Base-by-base conservation (phyloP, 345 rosid species). In the Melaleuca quinquenervia region DNA sequence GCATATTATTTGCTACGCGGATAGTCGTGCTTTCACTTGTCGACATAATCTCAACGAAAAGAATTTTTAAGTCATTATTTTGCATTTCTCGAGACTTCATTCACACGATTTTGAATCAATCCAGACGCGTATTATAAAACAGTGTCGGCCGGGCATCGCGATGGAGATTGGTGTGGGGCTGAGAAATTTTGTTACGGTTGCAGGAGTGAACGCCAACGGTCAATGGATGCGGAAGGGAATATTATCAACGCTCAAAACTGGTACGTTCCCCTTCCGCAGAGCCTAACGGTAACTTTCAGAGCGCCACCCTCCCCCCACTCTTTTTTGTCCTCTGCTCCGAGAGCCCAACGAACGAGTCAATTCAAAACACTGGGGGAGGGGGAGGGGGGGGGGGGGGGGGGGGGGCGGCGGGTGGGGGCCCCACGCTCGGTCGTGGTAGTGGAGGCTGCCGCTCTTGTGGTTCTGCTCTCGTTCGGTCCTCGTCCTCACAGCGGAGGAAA, bases 11-110 rank as follows among this genome's bases (percentile, higher is more conserved):
- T 20, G 22, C 55, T 7, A 16, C 21, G 21, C 6, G 54, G 20
- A 15, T 21, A 14, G 6, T 27, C 36, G 10, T 13, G 27, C 27
- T 5, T 27, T 6, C 0, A 0, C 32, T n/a, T n/a, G 12, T 0
- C 32, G 26, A 56, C 14, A 5, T 27, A 0, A 27, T 15, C 41
- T 9, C 10, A 18, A 2, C n/a, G n/a, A 21, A 29, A 62, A 62
- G 44, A 32, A 32, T 62, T 29, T 29, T 3, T 3, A 62, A 62
- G 16, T 29, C n/a, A n/a, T n/a, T 29, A 62, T 7, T 29, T 0
- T 14, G 22, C 22, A 16, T 3, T 32, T 29, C 6, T 29, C 6
- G 11, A 22, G 22, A 18, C 0, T 44, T 32, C 6, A 13, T 29
- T 11, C 8, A 18, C 24, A 29, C 41, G 7, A 62, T 0, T 32